Percentiles rank a stretch among this genome's conserved stretches.
Conservation (phyloP, 1,284 basidiomycete genomes). For the Leccinum griseonigrum region DNA sequence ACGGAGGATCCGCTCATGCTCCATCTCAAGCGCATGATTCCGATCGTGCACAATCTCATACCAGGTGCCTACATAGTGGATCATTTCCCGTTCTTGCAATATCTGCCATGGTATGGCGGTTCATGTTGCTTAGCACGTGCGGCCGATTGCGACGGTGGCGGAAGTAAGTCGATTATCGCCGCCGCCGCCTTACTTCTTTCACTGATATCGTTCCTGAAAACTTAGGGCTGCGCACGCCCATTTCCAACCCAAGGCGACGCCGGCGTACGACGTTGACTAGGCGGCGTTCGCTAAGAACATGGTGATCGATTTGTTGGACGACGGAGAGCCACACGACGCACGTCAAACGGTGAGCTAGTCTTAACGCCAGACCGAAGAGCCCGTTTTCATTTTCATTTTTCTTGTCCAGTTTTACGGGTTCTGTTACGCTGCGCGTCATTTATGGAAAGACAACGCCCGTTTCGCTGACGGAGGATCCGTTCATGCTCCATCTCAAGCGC, state of each 20-base stretch:
- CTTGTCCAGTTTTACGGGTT: constrained; percentile 53
- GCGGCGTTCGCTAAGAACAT: constrained; percentile 36
- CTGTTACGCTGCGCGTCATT: constrained; percentile 61
- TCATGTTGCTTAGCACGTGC: constrained; percentile 23
- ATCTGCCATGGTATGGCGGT: constrained; percentile 55
- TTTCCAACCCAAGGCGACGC: constrained; percentile 37
- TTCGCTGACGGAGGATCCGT: constrained; percentile 49
- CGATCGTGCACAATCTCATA: constrained; percentile 44
- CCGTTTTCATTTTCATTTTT: not conserved
- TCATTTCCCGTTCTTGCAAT: constrained; percentile 51
- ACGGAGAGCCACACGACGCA: constrained; percentile 33
- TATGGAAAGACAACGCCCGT: constrained; percentile 57
- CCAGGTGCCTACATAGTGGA: constrained; percentile 62
- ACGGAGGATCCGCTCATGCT: constrained; percentile 51
- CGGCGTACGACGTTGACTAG: constrained; percentile 37
- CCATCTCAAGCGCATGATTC: constrained; percentile 28
- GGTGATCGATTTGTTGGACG: constrained; percentile 38
- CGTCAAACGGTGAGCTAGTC: constrained; percentile 21
- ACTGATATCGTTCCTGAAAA: not conserved
- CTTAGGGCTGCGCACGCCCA: constrained; percentile 38
- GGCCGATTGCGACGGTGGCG: constrained; percentile 25
- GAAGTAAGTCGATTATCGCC: constrained; percentile 12
- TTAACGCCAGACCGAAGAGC: not conserved
- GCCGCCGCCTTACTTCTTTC: not conserved
- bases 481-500: constrained; percentile 31